Evolutionary conservation across 2,329 filamentous ascomycete species (phyloP), one percentile per base, ranked within the genome.

Genomic region (Juglanconis oblonga): DNA sequence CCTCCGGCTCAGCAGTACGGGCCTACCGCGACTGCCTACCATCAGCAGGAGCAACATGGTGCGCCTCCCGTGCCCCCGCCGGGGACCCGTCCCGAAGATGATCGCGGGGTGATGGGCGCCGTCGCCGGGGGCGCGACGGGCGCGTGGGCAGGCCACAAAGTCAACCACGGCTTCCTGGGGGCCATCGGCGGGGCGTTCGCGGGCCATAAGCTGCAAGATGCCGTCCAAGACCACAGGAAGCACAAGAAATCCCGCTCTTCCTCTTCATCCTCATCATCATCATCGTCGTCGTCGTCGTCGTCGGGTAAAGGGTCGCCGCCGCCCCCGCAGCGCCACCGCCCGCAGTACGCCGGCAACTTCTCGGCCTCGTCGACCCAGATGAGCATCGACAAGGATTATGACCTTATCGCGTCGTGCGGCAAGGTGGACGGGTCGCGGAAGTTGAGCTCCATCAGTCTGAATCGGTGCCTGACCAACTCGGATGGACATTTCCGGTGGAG

Each of bases 171-270:
- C 35, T 69, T 80, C 66, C 72, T 80, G 54, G 78, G 78, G 61
- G 73, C 77, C 5, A 71, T 80, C 47, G 77, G 76, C 61, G 78
- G 78, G 47, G 78, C 78, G 36, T 76, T 80, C 63, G 70, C 76
- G 7, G 78, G 78, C 52, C 75, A 73, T 62, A 69, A 79, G 56
- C 71, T 75, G 5, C 75, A 80, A 64, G 78, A 80, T 58, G 73
- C 73, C 24, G 62, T 58, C 31, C 73, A 52, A 13, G 62, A 63
- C 49, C 52, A 63, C 55, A 77, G 67, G 56, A 57, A 67, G 62
- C 64, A 71, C 31, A 71, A 76, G 63, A 71, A 76, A 64, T 45
- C 44, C 5, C 29, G 45, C 40, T 13, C 40, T 42, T n/a, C 36
- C 52, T 31, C 52, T 45, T 1, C 47, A 36, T 35, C 58, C 53